These are phyloP conservation scores for Euclidium syriacum DNA, from an alignment of 345 rosid genomes.

Conservation along the genomic window DNA sequence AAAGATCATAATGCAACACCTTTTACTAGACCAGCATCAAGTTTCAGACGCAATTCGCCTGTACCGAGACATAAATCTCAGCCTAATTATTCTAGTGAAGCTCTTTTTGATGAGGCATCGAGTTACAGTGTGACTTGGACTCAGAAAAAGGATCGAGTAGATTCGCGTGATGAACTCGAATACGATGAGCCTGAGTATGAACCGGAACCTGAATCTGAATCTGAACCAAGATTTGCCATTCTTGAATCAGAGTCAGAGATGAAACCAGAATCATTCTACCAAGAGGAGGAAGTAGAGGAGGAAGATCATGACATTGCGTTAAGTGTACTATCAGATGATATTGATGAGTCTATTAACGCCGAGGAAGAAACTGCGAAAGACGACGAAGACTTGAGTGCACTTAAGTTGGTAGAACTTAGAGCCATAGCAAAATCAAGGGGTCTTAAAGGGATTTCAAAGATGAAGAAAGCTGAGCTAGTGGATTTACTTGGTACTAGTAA, in stretches of 20 bases:
- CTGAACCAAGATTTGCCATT: conserved; percentile 11
- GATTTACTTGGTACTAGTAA: conserved; percentile 36
- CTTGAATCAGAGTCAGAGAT: conserved; percentile 25
- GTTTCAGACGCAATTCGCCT: conserved; percentile 63
- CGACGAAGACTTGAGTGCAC: conserved; percentile 39
- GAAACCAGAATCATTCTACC: conserved; percentile 24
- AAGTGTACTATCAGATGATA: conserved; percentile 28
- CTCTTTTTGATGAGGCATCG: conserved; percentile 28
- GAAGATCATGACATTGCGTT: conserved; percentile 11
- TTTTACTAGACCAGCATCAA: conserved; percentile 60
- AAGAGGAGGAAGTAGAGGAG: conserved; percentile 20
- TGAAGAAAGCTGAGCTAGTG: conserved; percentile 66
- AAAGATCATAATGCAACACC: conserved; percentile 33
- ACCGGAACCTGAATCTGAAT: conserved; percentile 21
- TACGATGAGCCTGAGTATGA: conserved; percentile 29
- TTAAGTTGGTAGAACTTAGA: conserved; percentile 61
- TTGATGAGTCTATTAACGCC: conserved; percentile 24
- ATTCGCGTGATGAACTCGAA: conserved; percentile 30
- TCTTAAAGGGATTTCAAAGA: conserved; percentile 67
- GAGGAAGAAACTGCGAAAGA: conserved; percentile 30
- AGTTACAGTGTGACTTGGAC: conserved; percentile 29
- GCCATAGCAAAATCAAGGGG: conserved; percentile 70
- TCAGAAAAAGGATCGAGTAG: conserved; percentile 29
- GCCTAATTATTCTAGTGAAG: conserved; percentile 44
- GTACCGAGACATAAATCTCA: conserved; percentile 48